Percentiles rank a stretch among this genome's conserved stretches.
Evolutionary conservation across 2,329 filamentous ascomycete genomes (phyloP).

Genomic region (Ophiostoma australiae): DNA sequence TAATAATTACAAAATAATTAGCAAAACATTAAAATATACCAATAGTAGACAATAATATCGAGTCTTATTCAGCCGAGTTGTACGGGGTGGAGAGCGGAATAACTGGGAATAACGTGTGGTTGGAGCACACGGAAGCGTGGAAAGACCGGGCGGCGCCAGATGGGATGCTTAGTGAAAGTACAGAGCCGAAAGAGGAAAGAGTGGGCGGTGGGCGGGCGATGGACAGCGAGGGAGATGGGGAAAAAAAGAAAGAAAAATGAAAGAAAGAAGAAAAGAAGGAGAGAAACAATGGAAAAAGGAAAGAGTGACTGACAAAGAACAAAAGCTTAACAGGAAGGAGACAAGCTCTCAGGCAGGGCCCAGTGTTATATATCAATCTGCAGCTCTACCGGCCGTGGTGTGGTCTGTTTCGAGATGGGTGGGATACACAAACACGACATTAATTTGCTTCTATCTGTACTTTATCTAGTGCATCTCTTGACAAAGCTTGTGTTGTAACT

Average conservation of each 20-base stretch:
- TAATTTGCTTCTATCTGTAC: not conserved
- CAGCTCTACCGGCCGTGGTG: conserved; percentile 5
- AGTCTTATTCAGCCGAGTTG: not conserved
- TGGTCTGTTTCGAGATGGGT: conserved; percentile 4
- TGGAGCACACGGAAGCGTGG: conserved; percentile 1
- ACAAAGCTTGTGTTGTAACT: not conserved
- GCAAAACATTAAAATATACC: not conserved
- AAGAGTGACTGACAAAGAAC: not conserved
- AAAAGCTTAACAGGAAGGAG: not conserved
- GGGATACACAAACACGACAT: not conserved
- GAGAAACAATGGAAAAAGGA: not conserved
- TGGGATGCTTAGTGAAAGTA: conserved; percentile 7
- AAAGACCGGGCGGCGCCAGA: not conserved
- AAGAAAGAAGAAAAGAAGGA: not conserved
- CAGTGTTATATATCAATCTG: not conserved
- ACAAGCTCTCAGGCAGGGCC: not conserved
- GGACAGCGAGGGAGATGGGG: too few species aligned
- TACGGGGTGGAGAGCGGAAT: conserved; percentile 11
- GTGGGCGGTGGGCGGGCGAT: not conserved
- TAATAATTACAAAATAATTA: not conserved
- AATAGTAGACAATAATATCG: not conserved
- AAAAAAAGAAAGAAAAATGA: not conserved
- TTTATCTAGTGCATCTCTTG: not conserved
- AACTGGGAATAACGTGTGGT: conserved; percentile 12
- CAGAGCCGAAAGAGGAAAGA: conserved; percentile 6